These are phyloP conservation scores for Sarocladium oryzae DNA, from an alignment of 2,329 filamentous ascomycete genomes.

Conservation along the genomic window DNA sequence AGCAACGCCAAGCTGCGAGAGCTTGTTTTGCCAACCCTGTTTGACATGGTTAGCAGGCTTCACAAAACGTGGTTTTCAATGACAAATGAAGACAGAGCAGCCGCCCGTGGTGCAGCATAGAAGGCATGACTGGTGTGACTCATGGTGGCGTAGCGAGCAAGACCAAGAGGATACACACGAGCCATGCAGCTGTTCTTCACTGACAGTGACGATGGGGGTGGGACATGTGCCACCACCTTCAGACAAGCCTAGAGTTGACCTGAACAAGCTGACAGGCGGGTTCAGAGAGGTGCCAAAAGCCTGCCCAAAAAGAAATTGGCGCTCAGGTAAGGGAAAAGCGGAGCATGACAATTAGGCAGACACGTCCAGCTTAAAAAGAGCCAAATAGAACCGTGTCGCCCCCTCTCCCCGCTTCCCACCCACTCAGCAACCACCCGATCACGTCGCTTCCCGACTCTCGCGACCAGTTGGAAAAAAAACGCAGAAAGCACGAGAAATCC, in stretches of 20 bases:
- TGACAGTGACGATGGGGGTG: neutral
- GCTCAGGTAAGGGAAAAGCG: neutral
- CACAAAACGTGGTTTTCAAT: slow-evolving; percentile 14
- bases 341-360: slow-evolving; percentile 1
- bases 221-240: neutral
- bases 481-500: neutral
- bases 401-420: slow-evolving; percentile 31
- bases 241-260: neutral
- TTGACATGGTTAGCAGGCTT: slow-evolving; percentile 12
- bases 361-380: slow-evolving; percentile 40
- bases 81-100: neutral
- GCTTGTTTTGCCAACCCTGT: slow-evolving; percentile 90
- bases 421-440: slow-evolving; percentile 15
- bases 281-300: neutral
- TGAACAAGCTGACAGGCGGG: neutral
- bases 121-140: neutral
- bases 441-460: neutral
- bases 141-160: neutral
- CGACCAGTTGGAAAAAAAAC: neutral
- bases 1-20: slow-evolving; percentile 78
- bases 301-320: neutral
- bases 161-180: neutral
- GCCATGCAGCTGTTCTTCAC: neutral
- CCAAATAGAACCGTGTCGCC: slow-evolving; percentile 48
- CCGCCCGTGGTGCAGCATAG: neutral